Evolutionary conservation across 1,284 basidiomycete species (phyloP), one percentile per base, ranked within the genome.

Genomic region (Boletus sp.): DNA sequence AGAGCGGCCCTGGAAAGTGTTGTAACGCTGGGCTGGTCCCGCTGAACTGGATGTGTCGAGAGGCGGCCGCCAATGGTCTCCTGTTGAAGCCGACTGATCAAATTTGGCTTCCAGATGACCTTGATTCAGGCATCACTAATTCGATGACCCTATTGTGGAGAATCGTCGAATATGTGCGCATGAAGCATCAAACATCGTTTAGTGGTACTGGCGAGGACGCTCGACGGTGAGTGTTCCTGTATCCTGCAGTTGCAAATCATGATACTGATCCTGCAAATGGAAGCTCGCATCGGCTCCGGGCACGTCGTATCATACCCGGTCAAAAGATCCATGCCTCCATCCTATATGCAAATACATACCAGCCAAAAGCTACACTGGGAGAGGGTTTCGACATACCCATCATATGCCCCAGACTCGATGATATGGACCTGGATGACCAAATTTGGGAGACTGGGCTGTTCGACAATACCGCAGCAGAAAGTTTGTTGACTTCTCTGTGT

Each of bases 251-350:
- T 33, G n/a, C n/a, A n/a, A n/a, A n/a, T 46, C 1, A 11, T 23
- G 17, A 52, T 17, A 16, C 47, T 62, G 30, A 68, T 49, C 1
- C 55, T 30, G n/a, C 14, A 6, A 8, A 28, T 17, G 25, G 31
- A 44, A 75, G 72, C 21, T 31, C 6, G 35, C 74, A 72, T 48
- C 54, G 43, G 19, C 6, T 37, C 5, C 58, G 63, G 37, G 60
- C 69, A 31, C 72, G 71, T 31, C 65, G 68, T 25, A 73, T 72
- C 40, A 70, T 72, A 47, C 72, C 71, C 2, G 69, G 72, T 23
- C 71, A 75, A 55, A 72, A 71, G 40, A 43, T 74, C 4, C 71
- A 72, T 16, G 72, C 70, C 16, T 75, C 71, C 0, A 50, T 74
- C 49, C 38, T 75, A 21, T 73, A 64, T 56, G 66, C 64, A 14